phyloP scores from a whole-genome alignment of 2,329 filamentous ascomycete genomes.

The Sporothrix inflata region DNA sequence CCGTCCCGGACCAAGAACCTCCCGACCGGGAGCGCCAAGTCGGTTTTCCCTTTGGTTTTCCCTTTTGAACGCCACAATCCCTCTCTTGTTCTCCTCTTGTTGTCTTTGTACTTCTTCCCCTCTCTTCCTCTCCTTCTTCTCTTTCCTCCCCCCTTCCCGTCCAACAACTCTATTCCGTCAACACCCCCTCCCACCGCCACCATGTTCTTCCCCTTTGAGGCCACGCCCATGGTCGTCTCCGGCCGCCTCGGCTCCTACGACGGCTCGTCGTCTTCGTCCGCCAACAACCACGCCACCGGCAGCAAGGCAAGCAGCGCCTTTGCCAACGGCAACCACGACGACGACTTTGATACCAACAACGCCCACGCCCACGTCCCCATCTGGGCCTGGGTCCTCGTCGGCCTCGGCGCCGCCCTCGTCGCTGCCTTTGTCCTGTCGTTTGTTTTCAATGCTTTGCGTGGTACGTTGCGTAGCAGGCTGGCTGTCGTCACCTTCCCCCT shows the following conservation, averaged over 20 bases:
- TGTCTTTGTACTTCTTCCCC: not conserved
- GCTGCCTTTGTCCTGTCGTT: not conserved
- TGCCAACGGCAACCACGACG: not conserved
- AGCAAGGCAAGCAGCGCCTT: not conserved
- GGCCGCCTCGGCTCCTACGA: not conserved
- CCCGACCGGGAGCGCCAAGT: not conserved
- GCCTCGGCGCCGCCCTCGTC: conserved; percentile 11
- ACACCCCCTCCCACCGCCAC: not conserved
- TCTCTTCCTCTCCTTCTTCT: not conserved
- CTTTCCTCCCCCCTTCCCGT: not conserved
- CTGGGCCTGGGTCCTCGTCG: conserved; percentile 28
- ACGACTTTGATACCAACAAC: not conserved
- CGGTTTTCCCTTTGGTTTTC: not conserved
- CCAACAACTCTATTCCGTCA: not conserved
- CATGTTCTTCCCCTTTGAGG: conserved; percentile 22
- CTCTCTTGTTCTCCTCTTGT: not conserved
- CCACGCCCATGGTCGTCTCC: conserved; percentile 10
- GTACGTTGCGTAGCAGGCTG: not conserved
- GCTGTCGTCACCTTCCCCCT: not conserved
- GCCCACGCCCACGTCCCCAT: conserved; percentile 3
- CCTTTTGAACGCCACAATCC: not conserved
- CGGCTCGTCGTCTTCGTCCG: not conserved
- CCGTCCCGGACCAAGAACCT: conserved; percentile 2
- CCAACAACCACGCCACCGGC: not conserved
- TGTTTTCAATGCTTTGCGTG: not conserved